Conservation (phyloP, 768 basidiomycete genomes). For the Podaxis pistillaris region DNA sequence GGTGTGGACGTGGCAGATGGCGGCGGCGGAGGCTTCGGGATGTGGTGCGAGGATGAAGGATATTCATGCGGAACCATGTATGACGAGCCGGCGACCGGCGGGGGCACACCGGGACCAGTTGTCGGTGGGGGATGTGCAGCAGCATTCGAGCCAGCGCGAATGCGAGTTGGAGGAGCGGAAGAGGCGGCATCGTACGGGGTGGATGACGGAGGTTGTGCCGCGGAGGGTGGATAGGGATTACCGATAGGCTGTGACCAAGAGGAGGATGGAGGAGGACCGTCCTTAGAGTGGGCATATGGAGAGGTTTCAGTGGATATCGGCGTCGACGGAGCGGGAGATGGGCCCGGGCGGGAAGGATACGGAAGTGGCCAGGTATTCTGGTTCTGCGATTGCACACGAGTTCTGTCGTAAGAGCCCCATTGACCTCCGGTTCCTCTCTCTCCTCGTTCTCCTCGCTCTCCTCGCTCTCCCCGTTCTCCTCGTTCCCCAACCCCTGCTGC, state of each 20-base stretch:
- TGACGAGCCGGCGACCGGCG: neutral
- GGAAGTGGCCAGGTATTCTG: conserved; percentile 12
- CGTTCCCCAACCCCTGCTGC: neutral
- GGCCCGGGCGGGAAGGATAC: conserved; percentile 1
- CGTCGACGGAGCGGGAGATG: conserved; percentile 7
- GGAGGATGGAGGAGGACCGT: conserved; percentile 1
- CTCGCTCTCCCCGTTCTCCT: neutral
- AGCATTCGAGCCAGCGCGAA: conserved; percentile 7
- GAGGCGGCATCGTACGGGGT: conserved; percentile 5
- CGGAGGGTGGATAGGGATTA: conserved; percentile 8
- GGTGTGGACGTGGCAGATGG: conserved; percentile 1
- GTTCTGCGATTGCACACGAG: conserved; percentile 13
- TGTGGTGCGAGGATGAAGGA: conserved; percentile 2
- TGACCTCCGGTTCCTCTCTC: conserved; percentile 7
- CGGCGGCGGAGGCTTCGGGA: conserved; percentile 5
- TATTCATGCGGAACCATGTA: conserved; percentile 12
- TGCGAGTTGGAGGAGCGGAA: neutral
- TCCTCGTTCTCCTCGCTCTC: conserved; percentile 8
- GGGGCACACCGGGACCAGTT: conserved; percentile 10
- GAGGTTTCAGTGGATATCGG: conserved; percentile 13
- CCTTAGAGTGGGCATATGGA: conserved; percentile 9
- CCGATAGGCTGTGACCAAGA: conserved; percentile 8
- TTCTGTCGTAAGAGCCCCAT: conserved; percentile 10
- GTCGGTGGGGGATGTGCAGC: conserved; percentile 5
- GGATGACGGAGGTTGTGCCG: neutral